Conservation (phyloP, 2,329 filamentous ascomycete species). For the Albophoma yamanashiensis region DNA sequence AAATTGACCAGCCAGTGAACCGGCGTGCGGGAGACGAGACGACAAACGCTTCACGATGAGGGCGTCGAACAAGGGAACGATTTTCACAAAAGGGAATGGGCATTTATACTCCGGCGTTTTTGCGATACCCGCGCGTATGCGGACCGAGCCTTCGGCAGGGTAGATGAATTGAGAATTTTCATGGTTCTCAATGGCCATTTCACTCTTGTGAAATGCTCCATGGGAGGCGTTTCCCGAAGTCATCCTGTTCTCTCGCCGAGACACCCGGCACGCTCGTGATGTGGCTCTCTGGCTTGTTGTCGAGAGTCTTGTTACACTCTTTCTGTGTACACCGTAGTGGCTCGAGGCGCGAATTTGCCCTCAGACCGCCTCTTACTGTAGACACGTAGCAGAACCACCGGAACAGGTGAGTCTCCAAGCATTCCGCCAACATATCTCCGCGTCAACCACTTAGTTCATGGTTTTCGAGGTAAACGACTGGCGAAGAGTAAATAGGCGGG, state of each 20-base stretch:
- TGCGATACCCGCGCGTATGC: constrained; percentile 17
- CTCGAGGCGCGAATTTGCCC: not conserved
- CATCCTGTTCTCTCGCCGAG: constrained; percentile 7
- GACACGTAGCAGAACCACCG: not conserved
- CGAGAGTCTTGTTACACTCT: not conserved
- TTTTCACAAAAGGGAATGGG: constrained; percentile 19
- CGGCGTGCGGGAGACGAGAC: constrained; percentile 4
- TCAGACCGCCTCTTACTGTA: not conserved
- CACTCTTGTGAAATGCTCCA: constrained; percentile 63
- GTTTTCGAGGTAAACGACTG: constrained; percentile 88
- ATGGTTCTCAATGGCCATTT: constrained; percentile 62
- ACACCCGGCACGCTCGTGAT: constrained; percentile 3
- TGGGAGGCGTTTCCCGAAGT: constrained; percentile 67
- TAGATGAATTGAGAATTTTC: constrained; percentile 32
- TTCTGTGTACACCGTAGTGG: not conserved
- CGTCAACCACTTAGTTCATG: constrained; percentile 61
- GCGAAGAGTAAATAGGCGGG: constrained; percentile 62
- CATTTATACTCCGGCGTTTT: constrained; percentile 28
- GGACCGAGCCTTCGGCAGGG: constrained; percentile 23
- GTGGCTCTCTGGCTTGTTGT: constrained; percentile 1
- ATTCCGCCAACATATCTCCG: constrained; percentile 79
- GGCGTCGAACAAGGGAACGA: constrained; percentile 9
- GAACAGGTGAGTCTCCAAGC: not conserved
- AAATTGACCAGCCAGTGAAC: constrained; percentile 16
- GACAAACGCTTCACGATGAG: constrained; percentile 10